A percentile compares a stretch with the other conserved stretches of the same genome.
Evolutionary conservation across 768 basidiomycete genomes (phyloP).

Genomic region (Boletus subcaerulescens): DNA sequence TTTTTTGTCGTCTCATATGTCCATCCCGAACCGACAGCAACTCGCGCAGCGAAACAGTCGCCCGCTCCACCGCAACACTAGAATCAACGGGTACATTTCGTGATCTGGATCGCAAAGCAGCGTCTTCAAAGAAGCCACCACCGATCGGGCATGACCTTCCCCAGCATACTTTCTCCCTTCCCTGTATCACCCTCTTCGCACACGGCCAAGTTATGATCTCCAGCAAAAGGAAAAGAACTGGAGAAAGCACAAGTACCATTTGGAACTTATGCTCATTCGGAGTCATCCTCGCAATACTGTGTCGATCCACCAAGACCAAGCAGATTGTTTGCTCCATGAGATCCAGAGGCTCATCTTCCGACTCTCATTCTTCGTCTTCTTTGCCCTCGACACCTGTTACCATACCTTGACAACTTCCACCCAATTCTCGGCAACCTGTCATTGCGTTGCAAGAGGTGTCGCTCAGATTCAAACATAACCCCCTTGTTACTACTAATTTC

Average conservation of each 20-base stretch:
- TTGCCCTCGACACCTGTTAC: conserved; percentile 21
- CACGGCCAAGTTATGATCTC: conserved; percentile 6
- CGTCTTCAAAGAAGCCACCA: conserved; percentile 14
- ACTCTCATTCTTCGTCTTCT: conserved; percentile 27
- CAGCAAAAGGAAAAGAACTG: conserved; percentile 13
- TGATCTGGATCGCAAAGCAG: conserved; percentile 51
- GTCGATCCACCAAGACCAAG: conserved; percentile 3
- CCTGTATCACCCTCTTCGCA: conserved; percentile 33
- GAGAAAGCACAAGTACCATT: not conserved
- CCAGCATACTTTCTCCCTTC: conserved; percentile 56
- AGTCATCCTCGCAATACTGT: conserved; percentile 27
- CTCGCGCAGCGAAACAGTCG: too few relatives aligned
- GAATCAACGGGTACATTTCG: too few relatives aligned
- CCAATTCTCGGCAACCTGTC: conserved; percentile 17
- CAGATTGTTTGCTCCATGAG: conserved; percentile 3
- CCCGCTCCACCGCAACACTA: too few relatives aligned
- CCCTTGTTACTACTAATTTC: too few relatives aligned
- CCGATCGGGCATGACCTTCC: conserved; percentile 38
- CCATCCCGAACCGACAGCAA: too few relatives aligned
- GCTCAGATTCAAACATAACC: conserved; percentile 29
- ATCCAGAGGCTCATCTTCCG: conserved; percentile 25
- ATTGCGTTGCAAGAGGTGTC: conserved; percentile 24
- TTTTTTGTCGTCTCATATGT: too few relatives aligned
- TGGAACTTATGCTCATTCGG: conserved; percentile 12
- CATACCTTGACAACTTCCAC: conserved; percentile 14